These are phyloP conservation scores for Fragaria nilgerrensis DNA, from an alignment of 306 rosid species.

Conservation along the genomic window DNA sequence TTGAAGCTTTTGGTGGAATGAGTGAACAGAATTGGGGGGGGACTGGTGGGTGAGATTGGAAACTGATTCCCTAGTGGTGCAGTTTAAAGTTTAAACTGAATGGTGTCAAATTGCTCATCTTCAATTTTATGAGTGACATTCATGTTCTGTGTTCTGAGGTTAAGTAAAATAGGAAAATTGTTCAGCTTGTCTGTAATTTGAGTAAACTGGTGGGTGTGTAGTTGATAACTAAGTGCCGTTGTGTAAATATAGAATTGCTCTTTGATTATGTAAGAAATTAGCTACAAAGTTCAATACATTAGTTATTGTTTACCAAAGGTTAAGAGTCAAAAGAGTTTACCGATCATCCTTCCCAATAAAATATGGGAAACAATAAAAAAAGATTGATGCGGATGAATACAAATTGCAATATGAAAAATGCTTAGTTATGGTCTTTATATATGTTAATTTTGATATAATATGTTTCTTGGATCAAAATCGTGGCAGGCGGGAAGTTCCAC, in stretches of 20 bases:
- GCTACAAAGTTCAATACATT: neutral
- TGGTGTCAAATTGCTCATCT: neutral
- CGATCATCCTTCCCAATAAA: neutral
- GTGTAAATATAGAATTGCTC: neutral
- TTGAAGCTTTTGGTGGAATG: neutral
- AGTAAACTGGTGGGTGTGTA: conserved; percentile 4
- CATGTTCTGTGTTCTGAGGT: neutral
- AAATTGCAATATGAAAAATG: conserved; percentile 10
- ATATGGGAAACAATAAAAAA: neutral
- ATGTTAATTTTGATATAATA: neutral
- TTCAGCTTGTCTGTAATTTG: neutral
- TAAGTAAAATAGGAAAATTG: neutral
- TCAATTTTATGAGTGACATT: neutral
- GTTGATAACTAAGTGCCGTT: neutral
- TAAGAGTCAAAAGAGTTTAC: neutral
- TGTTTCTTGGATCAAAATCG: conserved; percentile 29
- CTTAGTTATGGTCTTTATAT: neutral
- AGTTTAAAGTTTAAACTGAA: neutral
- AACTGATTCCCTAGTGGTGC: neutral
- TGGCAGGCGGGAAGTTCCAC: conserved; percentile 7
- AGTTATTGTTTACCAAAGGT: conserved; percentile 2
- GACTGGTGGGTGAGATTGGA: conserved; percentile 13
- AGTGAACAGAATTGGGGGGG: neutral
- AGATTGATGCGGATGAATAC: neutral
- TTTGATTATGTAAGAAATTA: conserved; percentile 2